A percentile compares a stretch with the other conserved stretches of the same genome.
These are phyloP conservation scores for Articulospora tetracladia DNA, from an alignment of 495 filamentous ascomycete species.

Conservation along the genomic window DNA sequence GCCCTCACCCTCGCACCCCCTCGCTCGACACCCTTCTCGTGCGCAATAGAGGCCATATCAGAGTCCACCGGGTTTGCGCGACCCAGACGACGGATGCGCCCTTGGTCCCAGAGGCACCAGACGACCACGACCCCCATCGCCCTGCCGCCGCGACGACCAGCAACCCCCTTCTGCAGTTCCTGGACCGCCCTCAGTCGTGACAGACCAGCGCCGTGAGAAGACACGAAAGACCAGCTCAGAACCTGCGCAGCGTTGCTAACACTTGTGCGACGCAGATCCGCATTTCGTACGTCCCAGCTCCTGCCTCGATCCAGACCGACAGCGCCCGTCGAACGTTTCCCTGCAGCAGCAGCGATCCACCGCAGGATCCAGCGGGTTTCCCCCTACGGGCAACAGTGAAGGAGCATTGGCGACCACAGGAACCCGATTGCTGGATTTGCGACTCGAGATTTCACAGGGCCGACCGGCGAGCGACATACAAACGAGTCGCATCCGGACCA, in stretches of 20 bases:
- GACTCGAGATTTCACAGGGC: not conserved
- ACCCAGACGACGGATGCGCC: too few relatives aligned
- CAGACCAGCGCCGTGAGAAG: too few relatives aligned
- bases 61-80: too few relatives aligned
- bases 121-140: too few relatives aligned
- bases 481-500: slow-evolving; percentile 1
- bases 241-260: slow-evolving; percentile 10
- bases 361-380: slow-evolving; percentile 8
- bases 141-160: too few relatives aligned
- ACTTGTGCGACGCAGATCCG: slow-evolving; percentile 19
- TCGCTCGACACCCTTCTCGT: too few relatives aligned
- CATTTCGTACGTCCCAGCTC: slow-evolving; percentile 9
- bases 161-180: too few relatives aligned
- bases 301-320: slow-evolving; percentile 17
- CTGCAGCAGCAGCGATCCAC: slow-evolving; percentile 16
- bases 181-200: too few relatives aligned
- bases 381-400: not conserved
- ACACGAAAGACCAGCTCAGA: too few relatives aligned
- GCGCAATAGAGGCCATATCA: too few relatives aligned
- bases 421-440: slow-evolving; percentile 3
- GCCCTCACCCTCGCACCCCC: too few relatives aligned
- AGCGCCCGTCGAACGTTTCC: slow-evolving; percentile 16
- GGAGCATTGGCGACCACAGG: slow-evolving; percentile 3
- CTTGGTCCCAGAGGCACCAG: too few relatives aligned
- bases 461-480: not conserved